Conservation (phyloP, 805 yeast genomes). For the Sungouiella blattae region DNA sequence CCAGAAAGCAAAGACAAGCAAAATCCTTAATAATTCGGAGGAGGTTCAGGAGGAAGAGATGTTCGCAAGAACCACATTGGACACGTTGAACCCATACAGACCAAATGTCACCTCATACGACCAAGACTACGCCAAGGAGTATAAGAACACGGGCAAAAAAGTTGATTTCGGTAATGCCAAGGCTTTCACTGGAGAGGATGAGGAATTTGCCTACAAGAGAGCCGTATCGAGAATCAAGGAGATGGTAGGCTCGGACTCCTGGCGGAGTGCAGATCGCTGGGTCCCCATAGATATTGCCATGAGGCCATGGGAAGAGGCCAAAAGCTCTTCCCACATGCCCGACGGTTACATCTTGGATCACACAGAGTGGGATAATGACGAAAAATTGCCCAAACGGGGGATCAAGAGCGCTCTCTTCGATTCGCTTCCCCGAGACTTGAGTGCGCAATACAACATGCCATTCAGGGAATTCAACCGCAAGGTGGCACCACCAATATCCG, state of each 20-base stretch:
- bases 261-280: constrained; percentile 53
- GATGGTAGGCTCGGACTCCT: constrained; percentile 50
- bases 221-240: constrained; percentile 65
- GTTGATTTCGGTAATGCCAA: constrained; percentile 42
- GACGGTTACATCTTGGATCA: background rate
- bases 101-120: constrained; percentile 67
- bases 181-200: constrained; percentile 75
- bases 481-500: constrained; percentile 21
- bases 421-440: constrained; percentile 23
- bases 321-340: background rate
- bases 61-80: constrained; percentile 62
- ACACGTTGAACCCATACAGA: constrained; percentile 59
- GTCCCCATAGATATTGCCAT: constrained; percentile 46
- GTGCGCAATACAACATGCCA: constrained; percentile 17
- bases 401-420: constrained; percentile 7
- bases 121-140: constrained; percentile 35
- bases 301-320: constrained; percentile 54
- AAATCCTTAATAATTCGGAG: constrained; percentile 10
- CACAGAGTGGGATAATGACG: background rate
- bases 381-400: constrained; percentile 2
- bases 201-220: constrained; percentile 66
- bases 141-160: constrained; percentile 3
- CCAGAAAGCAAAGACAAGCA: constrained; percentile 25
- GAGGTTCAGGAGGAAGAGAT: constrained; percentile 64
- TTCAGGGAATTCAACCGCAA: constrained; percentile 21